Base-by-base conservation (phyloP, 371 early-diverging fungal genomes). In the Ordospora colligata region DNA sequence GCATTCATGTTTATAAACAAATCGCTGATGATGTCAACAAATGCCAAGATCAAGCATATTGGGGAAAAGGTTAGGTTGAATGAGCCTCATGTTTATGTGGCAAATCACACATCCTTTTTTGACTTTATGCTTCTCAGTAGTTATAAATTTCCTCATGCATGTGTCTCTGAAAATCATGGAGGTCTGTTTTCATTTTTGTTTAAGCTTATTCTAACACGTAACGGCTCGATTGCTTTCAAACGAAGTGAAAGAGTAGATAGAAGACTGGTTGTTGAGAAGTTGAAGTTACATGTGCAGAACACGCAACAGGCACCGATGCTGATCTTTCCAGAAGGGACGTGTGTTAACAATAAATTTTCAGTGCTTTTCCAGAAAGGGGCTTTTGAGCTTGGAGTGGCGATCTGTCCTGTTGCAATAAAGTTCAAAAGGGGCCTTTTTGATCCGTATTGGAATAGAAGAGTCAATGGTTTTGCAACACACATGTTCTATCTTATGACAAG, bases 241-340 rank as follows among this genome's bases (percentile, higher is more conserved):
- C 87, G 92, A 62, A 83, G 86, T 19, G 88, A 89, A 73, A 86
- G 87, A 77, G 80, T 87, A 19, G 90, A 90, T 77, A 84, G 90
- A 25, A 68, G 79, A 22, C 69, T 80, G 6, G 82, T 90, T 14
- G 83, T 84, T 27, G 76, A 82, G 73, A 86, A 83, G 83, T 85
- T 87, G 72, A 69, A 79, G 49, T 76, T 81, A 21, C 86, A 87
- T 70, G 77, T 87, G 14, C 50, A 80, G 25, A 71, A 80, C 1
- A 67, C 45, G 0, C 77, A 79, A 19, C 3, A 25, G 6, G 54
- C 83, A 32, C 88, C 88, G 5, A 79, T 91, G 83, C 81, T 91
- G 22, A 88, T 91, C 22, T 91, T 91, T 82, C 92, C 92, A n/a
- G 92, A 91, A 83, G 91, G 91, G 6, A 90, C 91, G 5, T 91